Evolutionary conservation across 1,284 basidiomycete species (phyloP).

Genomic region (Cutaneotrichosporon spelunceum): DNA sequence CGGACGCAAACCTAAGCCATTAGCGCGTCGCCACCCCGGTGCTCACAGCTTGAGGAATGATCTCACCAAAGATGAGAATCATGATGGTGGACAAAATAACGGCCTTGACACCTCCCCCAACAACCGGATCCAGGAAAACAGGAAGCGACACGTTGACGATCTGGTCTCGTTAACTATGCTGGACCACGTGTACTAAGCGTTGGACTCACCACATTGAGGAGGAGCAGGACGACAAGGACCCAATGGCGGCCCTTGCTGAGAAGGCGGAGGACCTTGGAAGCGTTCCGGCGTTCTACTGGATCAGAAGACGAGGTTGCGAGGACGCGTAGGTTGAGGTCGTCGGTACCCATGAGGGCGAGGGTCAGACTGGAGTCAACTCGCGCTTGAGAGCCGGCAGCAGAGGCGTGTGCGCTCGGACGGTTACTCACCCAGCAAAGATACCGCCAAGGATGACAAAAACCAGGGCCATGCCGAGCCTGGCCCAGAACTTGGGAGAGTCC

Average conservation of each 20-base stretch:
- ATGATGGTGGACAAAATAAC: constrained; percentile 79
- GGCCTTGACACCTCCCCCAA: constrained; percentile 77
- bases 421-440: constrained; percentile 75
- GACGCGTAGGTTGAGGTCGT: constrained; percentile 86
- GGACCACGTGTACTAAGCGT: neutral
- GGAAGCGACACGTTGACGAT: constrained; percentile 88
- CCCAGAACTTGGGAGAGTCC: constrained; percentile 56
- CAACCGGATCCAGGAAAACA: constrained; percentile 79
- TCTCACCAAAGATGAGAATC: constrained; percentile 70
- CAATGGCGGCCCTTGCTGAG: constrained; percentile 83
- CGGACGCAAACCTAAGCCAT: constrained; percentile 74
- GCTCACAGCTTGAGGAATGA: constrained; percentile 68
- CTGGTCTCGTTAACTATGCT: constrained; percentile 37
- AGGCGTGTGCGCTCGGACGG: neutral
- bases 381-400: neutral
- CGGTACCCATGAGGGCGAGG: constrained; percentile 89
- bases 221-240: constrained; percentile 83
- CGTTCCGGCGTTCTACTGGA: constrained; percentile 63
- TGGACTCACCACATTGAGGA: constrained; percentile 73
- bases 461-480: constrained; percentile 64
- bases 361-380: constrained; percentile 58
- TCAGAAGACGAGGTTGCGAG: constrained; percentile 75
- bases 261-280: constrained; percentile 70
- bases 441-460: constrained; percentile 72
- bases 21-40: neutral